phyloP scores from a whole-genome alignment of 352 stramenopile species.

The Globisporangium ultimum region DNA sequence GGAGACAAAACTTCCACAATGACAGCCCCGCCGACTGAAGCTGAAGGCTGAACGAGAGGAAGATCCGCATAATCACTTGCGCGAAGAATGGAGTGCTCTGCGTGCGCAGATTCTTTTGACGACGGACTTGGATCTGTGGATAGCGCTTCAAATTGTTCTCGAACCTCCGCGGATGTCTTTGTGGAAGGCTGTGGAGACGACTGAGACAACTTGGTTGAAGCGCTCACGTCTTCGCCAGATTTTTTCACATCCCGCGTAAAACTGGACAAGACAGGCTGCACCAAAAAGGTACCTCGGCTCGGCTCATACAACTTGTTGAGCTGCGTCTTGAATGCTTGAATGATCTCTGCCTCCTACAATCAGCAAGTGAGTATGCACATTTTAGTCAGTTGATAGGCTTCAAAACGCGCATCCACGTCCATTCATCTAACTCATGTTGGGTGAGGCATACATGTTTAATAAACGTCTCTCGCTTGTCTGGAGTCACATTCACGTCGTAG shows the following conservation, averaged over 20 bases:
- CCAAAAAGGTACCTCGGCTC: constrained; percentile 51
- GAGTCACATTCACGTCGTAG: constrained; percentile 97
- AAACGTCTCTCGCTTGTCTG: constrained; percentile 96
- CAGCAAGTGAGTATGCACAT: background rate
- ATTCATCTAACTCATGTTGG: background rate
- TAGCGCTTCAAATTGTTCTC: background rate
- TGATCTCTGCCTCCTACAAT: constrained; percentile 41
- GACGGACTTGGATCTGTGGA: too few species aligned
- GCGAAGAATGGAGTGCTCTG: background rate
- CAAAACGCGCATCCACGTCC: background rate
- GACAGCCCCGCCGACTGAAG: background rate
- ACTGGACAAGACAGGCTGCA: constrained; percentile 50
- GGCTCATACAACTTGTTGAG: constrained; percentile 66
- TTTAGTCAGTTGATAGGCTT: background rate
- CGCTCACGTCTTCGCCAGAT: background rate
- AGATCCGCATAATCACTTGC: background rate
- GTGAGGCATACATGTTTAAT: constrained; percentile 49
- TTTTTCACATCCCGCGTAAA: constrained; percentile 21
- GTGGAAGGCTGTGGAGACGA: background rate
- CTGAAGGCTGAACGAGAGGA: background rate
- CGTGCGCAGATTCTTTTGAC: background rate
- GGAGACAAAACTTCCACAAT: background rate
- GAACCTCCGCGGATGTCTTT: background rate
- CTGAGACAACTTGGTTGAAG: background rate
- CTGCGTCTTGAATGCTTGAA: constrained; percentile 54